These are phyloP conservation scores for Pisolithus thermaeus DNA, from an alignment of 1,284 basidiomycete species.

Conservation along the genomic window DNA sequence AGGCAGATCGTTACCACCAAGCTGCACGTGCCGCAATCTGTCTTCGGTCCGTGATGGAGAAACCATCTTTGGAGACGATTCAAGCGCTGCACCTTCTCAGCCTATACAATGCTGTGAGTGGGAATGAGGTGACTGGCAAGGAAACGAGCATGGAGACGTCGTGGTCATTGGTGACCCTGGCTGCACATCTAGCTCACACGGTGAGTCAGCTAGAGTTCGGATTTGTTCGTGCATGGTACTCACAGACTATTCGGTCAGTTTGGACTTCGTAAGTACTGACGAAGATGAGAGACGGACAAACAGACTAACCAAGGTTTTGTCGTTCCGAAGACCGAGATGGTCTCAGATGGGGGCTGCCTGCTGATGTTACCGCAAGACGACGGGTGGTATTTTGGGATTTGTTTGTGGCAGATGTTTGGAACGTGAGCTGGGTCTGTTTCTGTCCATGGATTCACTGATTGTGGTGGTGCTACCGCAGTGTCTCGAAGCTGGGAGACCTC, in stretches of 20 bases:
- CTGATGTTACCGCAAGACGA: conserved; percentile 49
- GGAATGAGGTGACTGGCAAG: conserved; percentile 29
- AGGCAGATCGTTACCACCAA: conserved; percentile 59
- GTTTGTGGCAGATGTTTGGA: conserved; percentile 46
- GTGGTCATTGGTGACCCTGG: conserved; percentile 51
- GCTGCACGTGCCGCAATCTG: conserved; percentile 54
- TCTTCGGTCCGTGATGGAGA: conserved; percentile 57
- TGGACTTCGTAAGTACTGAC: conserved; percentile 44
- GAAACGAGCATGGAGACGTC: conserved; percentile 55
- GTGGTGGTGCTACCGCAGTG: conserved; percentile 34
- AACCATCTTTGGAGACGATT: conserved; percentile 59
- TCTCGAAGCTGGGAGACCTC: conserved; percentile 56
- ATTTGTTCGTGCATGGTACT: conserved; percentile 7
- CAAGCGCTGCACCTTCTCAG: conserved; percentile 56
- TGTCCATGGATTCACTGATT: conserved; percentile 6
- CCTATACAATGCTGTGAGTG: conserved; percentile 48
- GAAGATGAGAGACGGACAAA: conserved; percentile 8
- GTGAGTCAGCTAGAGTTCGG: conserved; percentile 33
- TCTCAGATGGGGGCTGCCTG: conserved; percentile 46
- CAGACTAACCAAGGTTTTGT: conserved; percentile 11
- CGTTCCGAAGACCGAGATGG: conserved; percentile 48
- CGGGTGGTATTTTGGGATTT: conserved; percentile 57
- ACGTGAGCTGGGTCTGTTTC: conserved; percentile 24
- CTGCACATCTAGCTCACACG: conserved; percentile 52
- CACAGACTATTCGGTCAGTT: conserved; percentile 35